Base-by-base conservation (phyloP, 2,329 filamentous ascomycete genomes). In the Orbilia quercus region DNA sequence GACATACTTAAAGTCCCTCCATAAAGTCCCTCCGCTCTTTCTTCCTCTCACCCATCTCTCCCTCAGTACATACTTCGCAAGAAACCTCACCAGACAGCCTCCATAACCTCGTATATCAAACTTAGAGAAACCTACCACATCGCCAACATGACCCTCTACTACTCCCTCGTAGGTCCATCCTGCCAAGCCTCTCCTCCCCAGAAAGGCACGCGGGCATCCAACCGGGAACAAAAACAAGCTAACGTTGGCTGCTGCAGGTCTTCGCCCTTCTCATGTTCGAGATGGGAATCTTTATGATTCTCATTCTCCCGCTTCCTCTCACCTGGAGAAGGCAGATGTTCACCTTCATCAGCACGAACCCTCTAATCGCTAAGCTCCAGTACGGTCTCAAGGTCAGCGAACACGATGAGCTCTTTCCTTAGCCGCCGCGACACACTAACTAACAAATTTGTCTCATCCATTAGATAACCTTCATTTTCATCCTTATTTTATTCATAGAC, bases 391-490 rank as follows among this genome's bases (percentile, higher is more conserved):
- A 97, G 87, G 88, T 88, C 81, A 25, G 80, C 54, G 45, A 44
- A 36, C 3, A 5, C 6, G 20, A 2, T 2, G 28, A 50, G 20
- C 7, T 45, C n/a, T 45, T 16, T 22, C 42, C n/a, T 5, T n/a
- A 5, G 7, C 53, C 38, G 44, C 31, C 53, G 47, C n/a, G 45
- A 62, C 14, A 48, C 18, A 47, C 77, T 79, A 38, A 78, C 38
- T 62, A 9, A 12, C 25, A 12, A 44, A 23, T 38, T 2, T 5
- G 75, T 25, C 31, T 11, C 51, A 0, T 31, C 28, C 7, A 2
- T 7, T 75, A 89, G 87, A 99, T 99, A 67, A 96, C 92, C 1
- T 99, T 99, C 81, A 94, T 99, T 80, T 99, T 99, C 84, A 98
- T 99, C 79, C 85, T 98, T 70, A 96, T 99, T 76, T 89, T 99